A percentile compares a stretch with the other conserved stretches of the same genome.
Evolutionary conservation across 208 protist species (phyloP).

Genomic region (Leishmania guyanensis): DNA sequence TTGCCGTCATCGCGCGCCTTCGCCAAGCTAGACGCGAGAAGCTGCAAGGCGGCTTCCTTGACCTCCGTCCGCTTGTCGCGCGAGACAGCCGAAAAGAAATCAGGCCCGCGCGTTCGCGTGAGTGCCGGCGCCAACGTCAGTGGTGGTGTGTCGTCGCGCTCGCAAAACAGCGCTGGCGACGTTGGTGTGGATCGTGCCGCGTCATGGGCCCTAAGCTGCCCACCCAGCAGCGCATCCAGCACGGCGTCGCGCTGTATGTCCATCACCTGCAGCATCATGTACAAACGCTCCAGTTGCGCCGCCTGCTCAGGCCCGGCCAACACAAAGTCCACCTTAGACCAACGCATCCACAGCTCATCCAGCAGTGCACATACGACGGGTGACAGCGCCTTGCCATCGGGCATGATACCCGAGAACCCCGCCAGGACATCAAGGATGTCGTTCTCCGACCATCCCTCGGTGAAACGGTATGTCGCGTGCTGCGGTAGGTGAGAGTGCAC

Average conservation of each 20-base stretch:
- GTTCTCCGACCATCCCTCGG: slow-evolving; percentile 36
- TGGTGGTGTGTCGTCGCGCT: slow-evolving; percentile 36
- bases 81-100: slow-evolving; percentile 83
- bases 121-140: slow-evolving; percentile 16
- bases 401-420: slow-evolving; percentile 63
- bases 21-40: slow-evolving; percentile 46
- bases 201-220: slow-evolving; percentile 13
- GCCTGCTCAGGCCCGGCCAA: slow-evolving; percentile 31
- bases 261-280: slow-evolving; percentile 59
- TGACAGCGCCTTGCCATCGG: slow-evolving; percentile 46
- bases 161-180: slow-evolving; percentile 15
- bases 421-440: slow-evolving; percentile 68
- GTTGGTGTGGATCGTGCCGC: not conserved
- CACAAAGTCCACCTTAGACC: slow-evolving; percentile 23
- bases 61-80: slow-evolving; percentile 41
- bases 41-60: slow-evolving; percentile 35
- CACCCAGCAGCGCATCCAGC: slow-evolving; percentile 35
- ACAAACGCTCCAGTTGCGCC: slow-evolving; percentile 63
- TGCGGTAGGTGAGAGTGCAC: not conserved
- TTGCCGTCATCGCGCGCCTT: slow-evolving; percentile 23
- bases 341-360: slow-evolving; percentile 37
- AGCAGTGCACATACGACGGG: slow-evolving; percentile 48
- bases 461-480: slow-evolving; percentile 18
- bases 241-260: slow-evolving; percentile 39
- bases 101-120: slow-evolving; percentile 43